Evolutionary conservation across 2,329 filamentous ascomycete genomes (phyloP).

Genomic region (Helotiales sp.): DNA sequence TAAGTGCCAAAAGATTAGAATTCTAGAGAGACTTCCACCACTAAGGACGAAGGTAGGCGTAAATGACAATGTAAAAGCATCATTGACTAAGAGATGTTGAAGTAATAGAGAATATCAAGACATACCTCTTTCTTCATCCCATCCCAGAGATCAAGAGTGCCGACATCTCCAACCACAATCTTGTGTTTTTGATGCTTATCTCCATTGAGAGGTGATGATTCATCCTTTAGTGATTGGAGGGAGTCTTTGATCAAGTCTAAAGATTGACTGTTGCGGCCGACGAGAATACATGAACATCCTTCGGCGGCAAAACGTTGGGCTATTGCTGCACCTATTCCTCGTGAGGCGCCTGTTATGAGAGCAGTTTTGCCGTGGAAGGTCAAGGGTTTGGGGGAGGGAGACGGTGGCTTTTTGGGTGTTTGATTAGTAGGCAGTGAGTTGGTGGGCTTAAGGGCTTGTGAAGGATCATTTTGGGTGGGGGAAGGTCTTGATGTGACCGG

Average conservation of each 20-base stretch:
- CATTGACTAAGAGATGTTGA: no score
- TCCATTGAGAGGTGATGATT: no score
- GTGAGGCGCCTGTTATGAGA: constrained; percentile 69
- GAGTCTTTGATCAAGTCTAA: no score
- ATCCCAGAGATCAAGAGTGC: constrained; percentile 29
- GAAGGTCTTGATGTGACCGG: background rate
- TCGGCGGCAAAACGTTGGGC: constrained; percentile 63
- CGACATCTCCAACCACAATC: constrained; percentile 33
- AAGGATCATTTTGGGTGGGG: no score
- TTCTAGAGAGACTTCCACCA: no score
- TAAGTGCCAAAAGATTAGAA: no score
- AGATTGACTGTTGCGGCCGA: constrained; percentile 57
- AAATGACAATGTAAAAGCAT: no score
- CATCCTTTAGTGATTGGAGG: no score
- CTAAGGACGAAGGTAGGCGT: no score
- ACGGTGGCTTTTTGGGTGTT: no score
- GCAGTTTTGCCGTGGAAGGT: background rate
- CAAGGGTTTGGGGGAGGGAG: background rate
- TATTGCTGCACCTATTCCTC: constrained; percentile 69
- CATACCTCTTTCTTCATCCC: constrained; percentile 25
- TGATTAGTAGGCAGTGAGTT: no score
- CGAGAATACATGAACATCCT: constrained; percentile 60
- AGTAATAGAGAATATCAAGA: background rate
- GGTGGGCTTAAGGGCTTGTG: no score
- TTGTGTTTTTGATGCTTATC: constrained; percentile 13